Evolutionary conservation across 306 rosid species (phyloP), one percentile per base, ranked within the genome.

Genomic region (Begonia masoniana): DNA sequence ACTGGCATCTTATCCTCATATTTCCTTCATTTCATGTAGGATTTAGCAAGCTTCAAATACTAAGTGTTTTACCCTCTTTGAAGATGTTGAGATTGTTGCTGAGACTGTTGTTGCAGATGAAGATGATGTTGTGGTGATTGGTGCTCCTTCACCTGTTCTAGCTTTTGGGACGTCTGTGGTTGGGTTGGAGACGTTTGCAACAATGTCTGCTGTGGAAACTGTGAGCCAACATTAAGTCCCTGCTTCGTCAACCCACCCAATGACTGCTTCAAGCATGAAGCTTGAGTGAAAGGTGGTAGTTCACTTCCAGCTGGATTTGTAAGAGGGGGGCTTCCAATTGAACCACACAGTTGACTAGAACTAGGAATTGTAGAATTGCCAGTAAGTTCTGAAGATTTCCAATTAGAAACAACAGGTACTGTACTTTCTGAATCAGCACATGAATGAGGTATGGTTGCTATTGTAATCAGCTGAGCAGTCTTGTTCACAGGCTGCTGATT

Each of bases 381-480:
- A 12, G 60, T 65, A 15, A 68, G 54, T 59, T 85, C 97, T 15
- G 94, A 80, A 36, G 83, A 71, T 70, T 82, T 82, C 87, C 80
- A 74, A 72, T 76, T 91, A 63, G 85, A 61, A 68, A 73, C 60
- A 66, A 56, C 80, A 9, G 86, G 62, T 48, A 55, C 75, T 41
- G 52, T 63, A 71, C 61, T 67, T 17, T 77, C 54, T 14, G 82
- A 67, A 74, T 82, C 85, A 60, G 56, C 51, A 62, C 77, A 65
- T 41, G 78, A 74, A 62, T 64, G 79, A 71, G 83, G 71, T 72
- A 65, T 62, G 55, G 70, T 75, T 63, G 65, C 57, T 61, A 76
- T 62, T 17, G 73, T 52, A 74, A 72, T 66, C 45, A 63, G 71
- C 68, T 74, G 89, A 60, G 81, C 66, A 43, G 66, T 55, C 71